phyloP scores from a whole-genome alignment of 2,329 filamentous ascomycete species.

The Coleophoma cylindrospora region DNA sequence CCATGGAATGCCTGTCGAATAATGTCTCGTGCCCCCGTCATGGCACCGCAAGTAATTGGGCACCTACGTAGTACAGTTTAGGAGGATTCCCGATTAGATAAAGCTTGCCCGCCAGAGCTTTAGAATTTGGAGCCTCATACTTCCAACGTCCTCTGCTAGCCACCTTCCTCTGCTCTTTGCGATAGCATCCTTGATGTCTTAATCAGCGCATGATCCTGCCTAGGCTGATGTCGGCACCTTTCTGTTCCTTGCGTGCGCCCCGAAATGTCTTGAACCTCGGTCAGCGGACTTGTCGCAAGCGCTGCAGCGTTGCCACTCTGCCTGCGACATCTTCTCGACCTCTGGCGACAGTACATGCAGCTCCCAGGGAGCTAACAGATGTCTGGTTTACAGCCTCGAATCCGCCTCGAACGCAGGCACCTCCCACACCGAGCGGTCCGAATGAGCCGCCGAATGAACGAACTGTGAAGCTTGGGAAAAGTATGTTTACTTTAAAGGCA shows the following conservation, averaged over 20 bases:
- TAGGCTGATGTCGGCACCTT: slow-evolving; percentile 26
- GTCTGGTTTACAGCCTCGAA: slow-evolving; percentile 40
- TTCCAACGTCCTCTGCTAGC: background rate
- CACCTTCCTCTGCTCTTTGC: background rate
- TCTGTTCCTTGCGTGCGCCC: slow-evolving; percentile 11
- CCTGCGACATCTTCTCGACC: slow-evolving; percentile 9
- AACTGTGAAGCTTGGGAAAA: slow-evolving; percentile 47
- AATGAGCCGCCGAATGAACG: slow-evolving; percentile 44
- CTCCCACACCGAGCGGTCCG: slow-evolving; percentile 8
- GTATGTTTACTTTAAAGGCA: slow-evolving; percentile 9
- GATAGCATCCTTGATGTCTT: slow-evolving; percentile 14
- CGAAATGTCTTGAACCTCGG: slow-evolving; percentile 12
- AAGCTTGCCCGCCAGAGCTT: background rate
- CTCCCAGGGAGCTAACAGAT: slow-evolving; percentile 25
- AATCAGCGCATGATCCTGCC: background rate
- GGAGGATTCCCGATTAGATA: background rate
- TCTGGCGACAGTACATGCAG: slow-evolving; percentile 19
- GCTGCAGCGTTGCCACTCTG: slow-evolving; percentile 1
- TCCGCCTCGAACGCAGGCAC: slow-evolving; percentile 7
- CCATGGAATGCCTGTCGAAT: too few species aligned
- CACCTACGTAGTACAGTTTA: too few species aligned
- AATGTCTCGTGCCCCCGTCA: too few species aligned
- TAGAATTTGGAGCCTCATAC: background rate
- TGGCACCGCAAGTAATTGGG: too few species aligned
- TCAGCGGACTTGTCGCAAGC: slow-evolving; percentile 3